Base-by-base conservation (phyloP, 257 asterid species). In the Solanum sejunctum region DNA sequence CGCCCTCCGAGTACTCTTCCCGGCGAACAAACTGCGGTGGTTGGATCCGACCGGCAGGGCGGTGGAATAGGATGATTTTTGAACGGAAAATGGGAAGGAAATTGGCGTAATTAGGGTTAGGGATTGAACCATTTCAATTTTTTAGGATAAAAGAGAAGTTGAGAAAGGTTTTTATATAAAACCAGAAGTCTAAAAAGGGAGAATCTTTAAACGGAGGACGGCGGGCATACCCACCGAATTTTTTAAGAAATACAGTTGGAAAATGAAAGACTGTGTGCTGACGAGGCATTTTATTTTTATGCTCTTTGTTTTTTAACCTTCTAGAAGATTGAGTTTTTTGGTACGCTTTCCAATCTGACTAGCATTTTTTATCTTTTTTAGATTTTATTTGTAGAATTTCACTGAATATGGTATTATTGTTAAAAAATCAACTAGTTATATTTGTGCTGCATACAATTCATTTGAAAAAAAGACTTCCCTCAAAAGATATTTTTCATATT, bases 201-300 rank as follows among this genome's bases (percentile, higher is more conserved):
- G 84, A 66, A 41, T 61, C 84, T 82, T 58, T 82, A 52, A 26
- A 78, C 82, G 28, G 63, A 77, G 84, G 84, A 28, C 58, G 84
- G 75, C 56, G 84, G 26, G 52, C 12, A 3, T 60, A 41, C 56
- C 84, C 84, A 61, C 84, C 6, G 49, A 7, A 12, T 57, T 80
- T 23, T n/a, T 36, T 58, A 23, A 64, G 21, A 12, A 23, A 8
- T 82, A 45, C 61, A 52, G 28, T 78, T 52, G 64, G 17, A 51
- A 77, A 13, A 75, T 36, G 71, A 16, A 54, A 36, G 54, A 81
- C 71, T 81, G 39, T 57, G 21, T 58, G 72, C 84, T 39, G 57
- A 57, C 70, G 70, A 56, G 72, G 41, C 72, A 39, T 3, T 51
- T 45, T 16, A 36, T 32, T 56, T 51, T 51, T 23, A 60, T 21